Percentiles rank a stretch among this genome's conserved stretches.
These are phyloP conservation scores for Raphanus hybrid DNA, from an alignment of 441 rosid species.

Conservation along the genomic window DNA sequence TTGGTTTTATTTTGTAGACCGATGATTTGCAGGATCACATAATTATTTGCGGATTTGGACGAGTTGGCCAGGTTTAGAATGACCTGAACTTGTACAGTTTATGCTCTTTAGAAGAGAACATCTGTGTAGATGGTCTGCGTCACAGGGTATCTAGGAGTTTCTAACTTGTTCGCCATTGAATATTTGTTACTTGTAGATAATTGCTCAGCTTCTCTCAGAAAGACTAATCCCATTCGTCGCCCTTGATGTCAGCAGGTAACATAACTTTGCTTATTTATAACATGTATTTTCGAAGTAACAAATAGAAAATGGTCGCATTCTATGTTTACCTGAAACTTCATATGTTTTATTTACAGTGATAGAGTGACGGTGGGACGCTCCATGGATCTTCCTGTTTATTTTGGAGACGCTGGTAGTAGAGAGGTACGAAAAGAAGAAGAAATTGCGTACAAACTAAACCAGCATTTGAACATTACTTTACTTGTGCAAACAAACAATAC, in stretches of 20 bases:
- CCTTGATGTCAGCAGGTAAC: slow-evolving; percentile 94
- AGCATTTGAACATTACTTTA: not conserved
- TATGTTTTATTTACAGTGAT: too few species aligned
- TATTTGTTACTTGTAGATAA: slow-evolving; percentile 60
- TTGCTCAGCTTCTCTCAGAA: slow-evolving; percentile 99
- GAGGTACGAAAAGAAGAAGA: too few species aligned
- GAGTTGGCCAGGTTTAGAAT: slow-evolving; percentile 60
- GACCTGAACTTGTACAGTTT: slow-evolving; percentile 4
- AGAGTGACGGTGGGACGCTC: too few species aligned
- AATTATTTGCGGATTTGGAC: slow-evolving; percentile 96
- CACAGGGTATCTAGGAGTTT: slow-evolving; percentile 10
- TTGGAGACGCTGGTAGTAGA: too few species aligned
- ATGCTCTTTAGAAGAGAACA: slow-evolving; percentile 23
- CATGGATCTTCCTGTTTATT: too few species aligned
- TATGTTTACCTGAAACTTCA: too few species aligned
- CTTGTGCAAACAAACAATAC: not conserved
- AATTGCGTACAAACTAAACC: not conserved
- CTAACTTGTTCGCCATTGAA: not conserved
- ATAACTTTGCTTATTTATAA: slow-evolving; percentile 10
- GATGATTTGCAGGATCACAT: slow-evolving; percentile 64
- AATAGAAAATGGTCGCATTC: too few species aligned
- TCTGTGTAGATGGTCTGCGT: slow-evolving; percentile 25
- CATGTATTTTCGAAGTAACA: not conserved
- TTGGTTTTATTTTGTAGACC: not conserved
- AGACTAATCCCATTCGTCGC: slow-evolving; percentile 97